phyloP scores from a whole-genome alignment of 2,329 filamentous ascomycete species.

The Hypoxylon sp. region DNA sequence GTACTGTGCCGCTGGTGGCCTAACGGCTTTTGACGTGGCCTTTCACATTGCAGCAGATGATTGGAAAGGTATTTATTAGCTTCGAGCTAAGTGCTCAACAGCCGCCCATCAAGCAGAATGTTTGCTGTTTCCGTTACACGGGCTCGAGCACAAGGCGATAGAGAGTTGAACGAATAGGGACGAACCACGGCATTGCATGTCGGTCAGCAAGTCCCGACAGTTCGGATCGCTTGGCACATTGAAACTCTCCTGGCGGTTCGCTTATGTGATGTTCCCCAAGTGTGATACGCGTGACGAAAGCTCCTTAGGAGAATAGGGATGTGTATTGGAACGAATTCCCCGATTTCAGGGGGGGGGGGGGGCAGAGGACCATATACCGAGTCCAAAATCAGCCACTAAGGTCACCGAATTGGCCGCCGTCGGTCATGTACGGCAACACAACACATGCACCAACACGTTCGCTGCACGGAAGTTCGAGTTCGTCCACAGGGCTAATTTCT shows the following conservation, averaged over 20 bases:
- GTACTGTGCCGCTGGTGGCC: slow-evolving; percentile 8
- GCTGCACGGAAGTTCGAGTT: slow-evolving; percentile 7
- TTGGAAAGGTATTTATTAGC: not conserved
- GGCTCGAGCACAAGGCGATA: not conserved
- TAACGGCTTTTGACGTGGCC: no score
- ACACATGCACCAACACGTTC: not conserved
- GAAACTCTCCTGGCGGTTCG: slow-evolving; percentile 33
- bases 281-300: slow-evolving; percentile 32
- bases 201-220: slow-evolving; percentile 30
- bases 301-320: slow-evolving; percentile 4
- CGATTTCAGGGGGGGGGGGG: slow-evolving; percentile 5
- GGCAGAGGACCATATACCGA: slow-evolving; percentile 11
- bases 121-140: slow-evolving; percentile 20
- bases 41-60: no score
- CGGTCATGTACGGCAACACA: slow-evolving; percentile 8
- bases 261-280: slow-evolving; percentile 18
- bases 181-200: slow-evolving; percentile 8
- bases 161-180: slow-evolving; percentile 12
- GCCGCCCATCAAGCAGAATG: slow-evolving; percentile 16
- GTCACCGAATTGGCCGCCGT: slow-evolving; percentile 14
- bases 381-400: slow-evolving; percentile 15
- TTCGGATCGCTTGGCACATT: slow-evolving; percentile 26
- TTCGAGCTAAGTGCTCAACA: slow-evolving; percentile 4
- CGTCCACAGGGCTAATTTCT: slow-evolving; percentile 27
- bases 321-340: not conserved